A percentile compares a stretch with the other conserved stretches of the same genome.
Evolutionary conservation across 2,329 filamentous ascomycete species (phyloP).

Genomic region (Chaetomium strumarium): DNA sequence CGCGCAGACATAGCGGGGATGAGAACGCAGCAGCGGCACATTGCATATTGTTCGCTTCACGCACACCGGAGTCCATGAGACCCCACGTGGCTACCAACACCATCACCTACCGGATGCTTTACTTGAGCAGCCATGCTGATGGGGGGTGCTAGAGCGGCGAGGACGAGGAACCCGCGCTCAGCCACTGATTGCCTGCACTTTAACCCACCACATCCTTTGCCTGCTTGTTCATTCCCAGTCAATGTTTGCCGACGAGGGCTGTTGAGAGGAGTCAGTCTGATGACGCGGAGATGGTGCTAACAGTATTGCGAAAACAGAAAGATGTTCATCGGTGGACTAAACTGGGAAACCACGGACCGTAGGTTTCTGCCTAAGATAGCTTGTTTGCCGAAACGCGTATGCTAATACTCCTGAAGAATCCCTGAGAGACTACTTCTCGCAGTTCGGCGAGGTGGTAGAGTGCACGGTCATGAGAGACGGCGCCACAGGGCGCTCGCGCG

Average conservation of each 20-base stretch:
- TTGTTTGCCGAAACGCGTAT: not conserved
- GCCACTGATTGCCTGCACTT: not conserved
- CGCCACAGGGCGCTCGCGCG: conserved; percentile 84
- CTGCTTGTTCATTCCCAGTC: not conserved
- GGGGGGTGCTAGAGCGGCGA: not conserved
- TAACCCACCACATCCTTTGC: not conserved
- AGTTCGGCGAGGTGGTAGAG: conserved; percentile 94
- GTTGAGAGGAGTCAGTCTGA: not conserved
- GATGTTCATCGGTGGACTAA: conserved; percentile 98
- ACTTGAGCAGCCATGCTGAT: not conserved
- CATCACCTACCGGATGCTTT: not conserved
- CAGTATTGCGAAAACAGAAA: conserved; percentile 56
- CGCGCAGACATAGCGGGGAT: not conserved
- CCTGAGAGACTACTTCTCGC: conserved; percentile 91
- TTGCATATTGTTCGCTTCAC: not conserved
- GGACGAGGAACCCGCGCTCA: not conserved
- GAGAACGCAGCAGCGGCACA: not conserved
- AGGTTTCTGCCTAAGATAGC: conserved; percentile 40
- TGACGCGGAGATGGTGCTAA: conserved; percentile 21
- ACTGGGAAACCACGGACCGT: conserved; percentile 99
- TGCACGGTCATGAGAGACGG: conserved; percentile 99
- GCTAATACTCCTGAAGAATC: conserved; percentile 59
- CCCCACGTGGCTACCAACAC: not conserved
- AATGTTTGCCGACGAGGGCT: not conserved
- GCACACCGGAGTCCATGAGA: not conserved